Evolutionary conservation across 345 rosid genomes (phyloP), one percentile per base, ranked within the genome.

Genomic region (Zanthoxylum bungeanum): DNA sequence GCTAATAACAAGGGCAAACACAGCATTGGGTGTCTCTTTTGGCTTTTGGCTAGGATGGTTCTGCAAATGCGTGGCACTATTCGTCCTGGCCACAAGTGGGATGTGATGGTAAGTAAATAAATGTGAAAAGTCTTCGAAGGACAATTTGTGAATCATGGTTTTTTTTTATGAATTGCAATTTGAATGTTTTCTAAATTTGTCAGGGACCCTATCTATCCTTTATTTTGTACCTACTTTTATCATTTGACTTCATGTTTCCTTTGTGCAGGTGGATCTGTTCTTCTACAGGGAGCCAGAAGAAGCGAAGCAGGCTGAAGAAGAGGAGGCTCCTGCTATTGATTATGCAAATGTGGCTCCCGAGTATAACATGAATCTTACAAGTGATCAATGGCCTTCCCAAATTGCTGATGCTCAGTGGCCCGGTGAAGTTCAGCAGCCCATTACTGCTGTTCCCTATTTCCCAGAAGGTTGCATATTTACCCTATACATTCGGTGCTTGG

Each of bases 1-100:
- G 92, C 98, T 46, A 94, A 92, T 68, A 94, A 94, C 87, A 94
- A 94, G 79, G 98, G 98, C 21, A 94, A 94, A 75, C 97, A 94
- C 83, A 87, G 95, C 81, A 94, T 92, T 68, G 98, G 98, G 0
- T 93, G 98, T 40, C 84, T 93, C 24, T 93, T 93, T 82, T 91
- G 98, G 98, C 86, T 94, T 53, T 81, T 94, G 75, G 97, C 97
- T 14, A 88, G 97, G 59, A 94, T 94, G 98, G 98, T 94, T 60
- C 85, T 88, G 59, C 97, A 94, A 75, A 94, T 94, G 98, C 97
- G 98, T 22, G 97, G 98, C 52, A 85, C 93, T 58, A 90, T 94
- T 74, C 85, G 85, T 3, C 92, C 85, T 17, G 89, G 88, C 7
- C 89, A 81, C 66, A 87, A 91, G 74, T 89, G 97, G 97, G 94